Evolutionary conservation across 441 rosid genomes (phyloP).

Genomic region (Euphorbia schlechtendalii): DNA sequence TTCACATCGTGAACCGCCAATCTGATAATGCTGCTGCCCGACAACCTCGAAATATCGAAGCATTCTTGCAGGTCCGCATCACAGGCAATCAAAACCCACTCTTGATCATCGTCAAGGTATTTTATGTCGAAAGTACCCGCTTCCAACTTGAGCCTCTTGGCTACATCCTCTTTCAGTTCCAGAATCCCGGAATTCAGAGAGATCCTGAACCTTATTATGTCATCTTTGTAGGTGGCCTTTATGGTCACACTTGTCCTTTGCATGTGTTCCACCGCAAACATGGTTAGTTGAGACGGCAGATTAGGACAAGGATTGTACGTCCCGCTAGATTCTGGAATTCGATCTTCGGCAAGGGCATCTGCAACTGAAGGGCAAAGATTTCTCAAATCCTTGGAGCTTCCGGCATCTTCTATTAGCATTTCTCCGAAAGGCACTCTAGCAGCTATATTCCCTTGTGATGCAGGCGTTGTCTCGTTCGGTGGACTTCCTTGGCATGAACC

Average conservation of each 20-base stretch:
- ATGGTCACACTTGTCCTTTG: constrained; percentile 44
- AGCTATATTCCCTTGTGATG: constrained; percentile 20
- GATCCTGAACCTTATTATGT: constrained; percentile 74
- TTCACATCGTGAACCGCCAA: constrained; percentile 55
- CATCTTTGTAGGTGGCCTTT: constrained; percentile 72
- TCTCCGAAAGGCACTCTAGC: constrained; percentile 46
- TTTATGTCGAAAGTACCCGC: constrained; percentile 68
- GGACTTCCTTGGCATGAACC: constrained; percentile 74
- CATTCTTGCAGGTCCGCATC: constrained; percentile 82
- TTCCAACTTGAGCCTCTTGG: constrained; percentile 76
- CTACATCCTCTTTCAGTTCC: constrained; percentile 74
- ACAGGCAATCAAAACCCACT: constrained; percentile 78
- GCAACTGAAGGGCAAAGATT: constrained; percentile 54
- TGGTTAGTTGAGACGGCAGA: constrained; percentile 27
- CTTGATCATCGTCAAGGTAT: constrained; percentile 79
- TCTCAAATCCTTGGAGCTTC: constrained; percentile 80
- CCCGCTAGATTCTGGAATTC: constrained; percentile 45
- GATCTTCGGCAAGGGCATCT: constrained; percentile 40
- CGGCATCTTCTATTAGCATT: constrained; percentile 65
- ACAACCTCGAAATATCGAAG: constrained; percentile 58
- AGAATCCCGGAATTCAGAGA: constrained; percentile 35
- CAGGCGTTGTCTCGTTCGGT: constrained; percentile 36
- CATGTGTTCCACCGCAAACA: constrained; percentile 17
- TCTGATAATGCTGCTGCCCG: constrained; percentile 54
- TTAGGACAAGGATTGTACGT: constrained; percentile 28